Percentiles rank a stretch among this genome's conserved stretches.
These are phyloP conservation scores for Volvox reticuliferus DNA, from an alignment of 139 green algal species.

Conservation along the genomic window DNA sequence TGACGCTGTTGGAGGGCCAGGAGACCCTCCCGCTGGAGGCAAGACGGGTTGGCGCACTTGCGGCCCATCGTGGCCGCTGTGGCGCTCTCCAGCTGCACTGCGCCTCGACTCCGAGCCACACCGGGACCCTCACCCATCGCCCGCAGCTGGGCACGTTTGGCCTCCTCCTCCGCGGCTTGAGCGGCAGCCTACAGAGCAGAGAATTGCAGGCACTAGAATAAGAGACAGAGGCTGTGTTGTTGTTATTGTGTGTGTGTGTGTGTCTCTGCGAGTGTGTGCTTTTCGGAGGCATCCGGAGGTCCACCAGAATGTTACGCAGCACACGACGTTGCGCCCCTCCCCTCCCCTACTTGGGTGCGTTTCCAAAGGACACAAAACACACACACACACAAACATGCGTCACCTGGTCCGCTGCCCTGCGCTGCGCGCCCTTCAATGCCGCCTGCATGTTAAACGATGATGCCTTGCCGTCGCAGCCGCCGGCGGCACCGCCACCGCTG, in stretches of 20 bases:
- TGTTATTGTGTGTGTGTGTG: no score
- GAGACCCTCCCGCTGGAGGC: constrained; percentile 46
- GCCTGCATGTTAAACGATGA: constrained; percentile 40
- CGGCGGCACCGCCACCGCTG: not conserved
- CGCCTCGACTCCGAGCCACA: constrained; percentile 35
- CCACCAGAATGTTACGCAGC: no score
- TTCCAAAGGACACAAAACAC: no score
- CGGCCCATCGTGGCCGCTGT: constrained; percentile 43
- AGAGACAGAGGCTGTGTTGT: not conserved
- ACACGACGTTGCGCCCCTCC: no score
- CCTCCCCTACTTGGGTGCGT: no score
- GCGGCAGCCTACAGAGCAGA: not conserved
- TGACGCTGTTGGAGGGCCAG: constrained; percentile 14
- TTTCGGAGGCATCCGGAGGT: no score
- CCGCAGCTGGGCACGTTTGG: constrained; percentile 35
- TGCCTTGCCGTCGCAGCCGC: not conserved
- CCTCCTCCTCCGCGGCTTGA: constrained; percentile 18
- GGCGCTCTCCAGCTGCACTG: constrained; percentile 40
- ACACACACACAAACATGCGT: no score
- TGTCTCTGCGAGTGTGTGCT: no score
- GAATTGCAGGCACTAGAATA: not conserved
- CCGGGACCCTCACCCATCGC: constrained; percentile 46
- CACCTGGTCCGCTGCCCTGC: constrained; percentile 5
- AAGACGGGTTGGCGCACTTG: constrained; percentile 49
- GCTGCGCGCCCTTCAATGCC: constrained; percentile 38